A percentile compares a stretch with the other conserved stretches of the same genome.
phyloP scores from a whole-genome alignment of 2,329 filamentous ascomycete genomes.

The Calonectria hongkongensis region DNA sequence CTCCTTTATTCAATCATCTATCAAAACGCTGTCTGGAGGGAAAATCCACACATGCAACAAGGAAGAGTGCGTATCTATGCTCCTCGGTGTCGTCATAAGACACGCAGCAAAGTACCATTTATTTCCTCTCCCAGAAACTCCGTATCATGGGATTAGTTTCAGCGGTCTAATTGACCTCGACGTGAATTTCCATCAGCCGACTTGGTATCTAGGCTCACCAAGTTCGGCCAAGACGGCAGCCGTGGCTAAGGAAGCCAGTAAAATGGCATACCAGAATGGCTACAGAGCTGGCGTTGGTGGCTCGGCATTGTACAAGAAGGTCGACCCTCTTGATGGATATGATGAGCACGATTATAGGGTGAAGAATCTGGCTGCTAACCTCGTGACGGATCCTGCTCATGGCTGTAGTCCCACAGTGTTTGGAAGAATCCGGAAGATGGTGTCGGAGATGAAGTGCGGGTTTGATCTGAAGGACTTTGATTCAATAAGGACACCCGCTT shows the following conservation, averaged over 20 bases:
- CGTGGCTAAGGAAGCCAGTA: background rate
- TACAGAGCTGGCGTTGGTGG: background rate
- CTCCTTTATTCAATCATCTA: background rate
- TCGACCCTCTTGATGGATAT: background rate
- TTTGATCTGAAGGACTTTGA: background rate
- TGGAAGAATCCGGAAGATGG: background rate
- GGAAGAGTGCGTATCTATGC: conserved; percentile 1
- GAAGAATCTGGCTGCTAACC: background rate
- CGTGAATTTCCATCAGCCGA: too few relatives aligned
- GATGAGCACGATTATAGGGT: background rate
- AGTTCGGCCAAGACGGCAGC: background rate
- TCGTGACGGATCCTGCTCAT: background rate
- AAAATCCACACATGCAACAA: background rate
- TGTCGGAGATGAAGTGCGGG: background rate
- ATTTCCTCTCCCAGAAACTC: background rate
- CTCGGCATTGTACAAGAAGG: background rate
- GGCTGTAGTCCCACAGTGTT: background rate
- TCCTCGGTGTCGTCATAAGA: background rate
- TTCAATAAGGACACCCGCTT: background rate
- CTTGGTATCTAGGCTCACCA: background rate
- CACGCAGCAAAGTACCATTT: background rate
- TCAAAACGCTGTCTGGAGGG: background rate
- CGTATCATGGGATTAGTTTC: conserved; percentile 4
- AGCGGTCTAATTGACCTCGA: background rate
- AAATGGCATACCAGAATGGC: background rate